Percentiles rank a stretch among this genome's conserved stretches.
These are phyloP conservation scores for Serpula lacrymans DNA, from an alignment of 768 basidiomycete species.

Conservation along the genomic window DNA sequence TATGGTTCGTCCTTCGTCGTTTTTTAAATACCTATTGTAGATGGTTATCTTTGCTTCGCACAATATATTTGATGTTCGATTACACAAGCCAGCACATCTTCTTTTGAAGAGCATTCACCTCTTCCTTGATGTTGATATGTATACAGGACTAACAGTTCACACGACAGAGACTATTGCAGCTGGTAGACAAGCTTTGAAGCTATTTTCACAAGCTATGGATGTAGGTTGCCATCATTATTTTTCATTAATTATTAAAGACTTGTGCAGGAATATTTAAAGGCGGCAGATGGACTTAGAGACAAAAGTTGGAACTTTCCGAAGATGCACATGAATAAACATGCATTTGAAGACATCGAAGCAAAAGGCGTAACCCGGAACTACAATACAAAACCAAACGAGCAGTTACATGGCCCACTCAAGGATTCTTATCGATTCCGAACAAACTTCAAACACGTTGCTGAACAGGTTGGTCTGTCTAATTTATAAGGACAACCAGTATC, in stretches of 20 bases:
- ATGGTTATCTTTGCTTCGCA: too few species aligned
- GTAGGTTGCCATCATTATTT: too few species aligned
- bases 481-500: neutral
- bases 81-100: slow-evolving; percentile 12
- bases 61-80: slow-evolving; percentile 16
- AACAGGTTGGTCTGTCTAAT: slow-evolving; percentile 26
- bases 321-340: slow-evolving; percentile 26
- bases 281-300: too few species aligned
- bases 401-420: slow-evolving; percentile 24
- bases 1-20: neutral
- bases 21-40: slow-evolving; percentile 14
- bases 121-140: too few species aligned
- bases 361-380: slow-evolving; percentile 30
- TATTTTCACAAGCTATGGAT: slow-evolving; percentile 17
- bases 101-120: slow-evolving; percentile 27
- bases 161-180: slow-evolving; percentile 21
- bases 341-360: slow-evolving; percentile 26
- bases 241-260: too few species aligned
- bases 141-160: slow-evolving; percentile 27
- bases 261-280: too few species aligned
- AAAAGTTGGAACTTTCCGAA: slow-evolving; percentile 35
- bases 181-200: slow-evolving; percentile 14
- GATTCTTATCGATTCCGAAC: slow-evolving; percentile 21
- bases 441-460: slow-evolving; percentile 31
- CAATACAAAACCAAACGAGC: slow-evolving; percentile 31